These are phyloP conservation scores for Alternaria brassicae DNA, from an alignment of 2,329 filamentous ascomycete genomes.

Conservation along the genomic window DNA sequence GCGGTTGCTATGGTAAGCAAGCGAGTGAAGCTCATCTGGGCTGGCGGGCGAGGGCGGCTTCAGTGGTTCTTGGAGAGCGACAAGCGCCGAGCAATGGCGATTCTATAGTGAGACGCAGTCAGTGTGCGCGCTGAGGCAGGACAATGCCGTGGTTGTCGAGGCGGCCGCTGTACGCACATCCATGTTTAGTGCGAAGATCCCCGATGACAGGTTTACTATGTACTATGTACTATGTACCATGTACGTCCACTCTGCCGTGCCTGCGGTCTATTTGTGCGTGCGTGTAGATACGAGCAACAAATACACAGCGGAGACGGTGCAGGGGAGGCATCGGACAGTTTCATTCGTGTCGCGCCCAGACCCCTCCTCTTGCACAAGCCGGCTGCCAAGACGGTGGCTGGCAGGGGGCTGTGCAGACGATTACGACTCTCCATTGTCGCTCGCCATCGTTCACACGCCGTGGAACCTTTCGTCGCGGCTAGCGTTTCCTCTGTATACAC, in stretches of 20 bases:
- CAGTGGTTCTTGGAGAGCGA: slow-evolving; percentile 1
- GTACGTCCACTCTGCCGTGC: neutral
- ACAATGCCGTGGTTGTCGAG: slow-evolving; percentile 3
- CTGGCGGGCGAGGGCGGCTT: neutral
- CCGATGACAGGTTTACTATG: neutral
- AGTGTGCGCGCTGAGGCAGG: slow-evolving; percentile 14
- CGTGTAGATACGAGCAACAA: neutral
- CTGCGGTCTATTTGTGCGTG: neutral
- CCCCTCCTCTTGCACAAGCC: slow-evolving; percentile 17
- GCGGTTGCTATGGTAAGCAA: slow-evolving; percentile 2
- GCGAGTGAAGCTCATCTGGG: neutral
- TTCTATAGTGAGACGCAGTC: slow-evolving; percentile 14
- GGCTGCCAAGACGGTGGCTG: slow-evolving; percentile 24
- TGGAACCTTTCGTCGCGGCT: slow-evolving; percentile 17
- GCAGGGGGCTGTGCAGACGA: slow-evolving; percentile 30
- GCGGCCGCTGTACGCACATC: neutral
- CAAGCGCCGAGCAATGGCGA: slow-evolving; percentile 12
- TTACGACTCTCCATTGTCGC: slow-evolving; percentile 30
- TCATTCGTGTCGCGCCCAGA: slow-evolving; percentile 32
- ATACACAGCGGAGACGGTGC: neutral
- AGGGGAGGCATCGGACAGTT: slow-evolving; percentile 17
- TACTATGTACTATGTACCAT: too few relatives aligned
- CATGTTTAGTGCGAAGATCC: slow-evolving; percentile 10
- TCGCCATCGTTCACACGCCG: slow-evolving; percentile 21
- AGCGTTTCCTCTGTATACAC: slow-evolving; percentile 12